Conservation (phyloP, 495 filamentous ascomycete species). For the Penicillium subrubescens region DNA sequence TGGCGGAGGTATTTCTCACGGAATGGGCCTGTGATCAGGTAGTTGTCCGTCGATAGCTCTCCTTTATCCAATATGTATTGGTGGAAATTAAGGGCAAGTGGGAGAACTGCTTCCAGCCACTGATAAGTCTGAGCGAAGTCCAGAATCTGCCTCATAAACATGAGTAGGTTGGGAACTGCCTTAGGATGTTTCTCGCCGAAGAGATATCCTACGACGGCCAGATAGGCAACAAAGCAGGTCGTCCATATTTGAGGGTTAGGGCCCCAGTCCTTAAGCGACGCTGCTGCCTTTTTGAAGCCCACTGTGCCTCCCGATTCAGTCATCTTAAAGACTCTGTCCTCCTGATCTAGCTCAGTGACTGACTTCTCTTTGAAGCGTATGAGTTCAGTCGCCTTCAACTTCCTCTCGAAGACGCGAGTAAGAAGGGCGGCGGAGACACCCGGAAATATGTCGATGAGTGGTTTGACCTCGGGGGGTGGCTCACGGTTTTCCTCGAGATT, state of each 20-base stretch:
- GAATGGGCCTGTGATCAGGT: background rate
- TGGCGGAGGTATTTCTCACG: background rate
- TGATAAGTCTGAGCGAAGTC: background rate
- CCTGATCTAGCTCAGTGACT: slow-evolving; percentile 11
- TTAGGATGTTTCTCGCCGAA: background rate
- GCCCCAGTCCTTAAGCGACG: background rate
- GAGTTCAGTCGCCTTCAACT: slow-evolving; percentile 8
- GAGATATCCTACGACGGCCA: background rate
- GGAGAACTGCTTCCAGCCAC: background rate
- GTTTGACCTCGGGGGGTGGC: too few species aligned
- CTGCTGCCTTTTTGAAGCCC: background rate
- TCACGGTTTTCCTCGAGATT: too few species aligned
- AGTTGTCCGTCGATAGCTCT: background rate
- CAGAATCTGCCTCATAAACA: background rate
- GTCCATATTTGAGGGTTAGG: background rate
- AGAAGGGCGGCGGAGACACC: slow-evolving; percentile 12
- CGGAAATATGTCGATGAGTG: slow-evolving; percentile 11
- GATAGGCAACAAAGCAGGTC: background rate
- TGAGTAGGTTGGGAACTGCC: background rate
- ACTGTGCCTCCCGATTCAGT: slow-evolving; percentile 6
- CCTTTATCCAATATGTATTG: background rate
- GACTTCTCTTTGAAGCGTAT: slow-evolving; percentile 12
- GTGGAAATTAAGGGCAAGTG: background rate
- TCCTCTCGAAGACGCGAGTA: slow-evolving; percentile 10
- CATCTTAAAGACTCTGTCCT: slow-evolving; percentile 8